A percentile compares a stretch with the other conserved stretches of the same genome.
phyloP scores from a whole-genome alignment of 129 eudicot genomes.

The Helianthus annuus region DNA sequence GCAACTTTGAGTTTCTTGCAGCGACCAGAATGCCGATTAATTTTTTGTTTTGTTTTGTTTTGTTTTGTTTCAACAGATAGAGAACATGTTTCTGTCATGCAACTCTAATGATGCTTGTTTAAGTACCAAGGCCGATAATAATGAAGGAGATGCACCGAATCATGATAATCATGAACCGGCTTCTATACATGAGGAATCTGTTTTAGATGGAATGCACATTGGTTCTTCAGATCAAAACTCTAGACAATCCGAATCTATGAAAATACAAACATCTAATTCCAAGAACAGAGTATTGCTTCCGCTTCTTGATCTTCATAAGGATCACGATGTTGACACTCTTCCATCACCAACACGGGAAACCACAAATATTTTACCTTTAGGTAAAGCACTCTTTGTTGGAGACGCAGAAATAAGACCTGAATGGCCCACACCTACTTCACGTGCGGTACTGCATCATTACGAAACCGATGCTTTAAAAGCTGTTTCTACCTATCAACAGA shows the following conservation, averaged over 20 bases:
- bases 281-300: conserved; percentile 62
- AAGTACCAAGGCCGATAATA: conserved; percentile 16
- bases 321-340: conserved; percentile 89
- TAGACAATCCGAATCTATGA: conserved; percentile 36
- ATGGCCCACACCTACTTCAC: conserved; percentile 70
- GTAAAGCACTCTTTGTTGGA: conserved; percentile 37
- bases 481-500: conserved; percentile 86
- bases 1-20: conserved; percentile 3
- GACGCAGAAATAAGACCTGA: conserved; percentile 61
- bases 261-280: conserved; percentile 36
- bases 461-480: conserved; percentile 91
- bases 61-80: conserved; percentile 45
- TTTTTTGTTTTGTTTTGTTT: too few species aligned
- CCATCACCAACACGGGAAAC: conserved; percentile 92
- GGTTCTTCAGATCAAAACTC: conserved; percentile 33
- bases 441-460: conserved; percentile 56
- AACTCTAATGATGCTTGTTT: conserved; percentile 33
- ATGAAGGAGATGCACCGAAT: conserved; percentile 20
- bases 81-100: conserved; percentile 42
- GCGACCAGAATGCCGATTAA: conserved; percentile 7
- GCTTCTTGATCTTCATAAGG: conserved; percentile 91
- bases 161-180: conserved; percentile 24
- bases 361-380: conserved; percentile 44
- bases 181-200: conserved; percentile 27
- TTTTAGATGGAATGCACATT: conserved; percentile 24